Conservation (phyloP, 2,329 filamentous ascomycete genomes). For the Mariannaea sp. region DNA sequence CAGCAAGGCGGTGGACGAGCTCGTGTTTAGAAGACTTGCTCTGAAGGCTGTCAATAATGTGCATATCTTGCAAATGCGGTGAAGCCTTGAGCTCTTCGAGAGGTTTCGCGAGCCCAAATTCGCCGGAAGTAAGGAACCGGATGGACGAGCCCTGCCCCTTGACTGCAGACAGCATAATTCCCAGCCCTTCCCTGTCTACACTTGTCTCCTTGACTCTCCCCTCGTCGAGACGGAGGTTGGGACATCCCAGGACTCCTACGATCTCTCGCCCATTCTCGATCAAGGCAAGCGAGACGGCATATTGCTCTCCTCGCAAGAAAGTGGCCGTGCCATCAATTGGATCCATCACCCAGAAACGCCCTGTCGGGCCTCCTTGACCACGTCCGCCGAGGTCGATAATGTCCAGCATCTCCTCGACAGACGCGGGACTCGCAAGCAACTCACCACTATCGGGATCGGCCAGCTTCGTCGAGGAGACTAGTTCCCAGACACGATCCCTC, state of each 20-base stretch:
- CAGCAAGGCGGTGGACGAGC: constrained; percentile 40
- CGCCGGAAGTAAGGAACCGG: constrained; percentile 32
- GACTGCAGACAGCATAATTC: constrained; percentile 44
- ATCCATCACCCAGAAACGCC: constrained; percentile 65
- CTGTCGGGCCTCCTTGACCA: constrained; percentile 42
- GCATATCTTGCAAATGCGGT: constrained; percentile 28
- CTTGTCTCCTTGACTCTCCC: constrained; percentile 44
- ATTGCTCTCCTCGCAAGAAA: constrained; percentile 65
- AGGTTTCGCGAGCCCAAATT: constrained; percentile 26
- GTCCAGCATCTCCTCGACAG: constrained; percentile 61
- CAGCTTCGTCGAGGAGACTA: constrained; percentile 46
- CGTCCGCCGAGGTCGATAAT: constrained; percentile 63
- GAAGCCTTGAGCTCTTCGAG: constrained; percentile 32
- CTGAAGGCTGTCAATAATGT: constrained; percentile 43
- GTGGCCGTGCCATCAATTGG: constrained; percentile 68
- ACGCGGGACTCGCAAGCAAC: constrained; percentile 46
- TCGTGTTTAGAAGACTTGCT: constrained; percentile 41
- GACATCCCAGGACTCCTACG: constrained; percentile 64
- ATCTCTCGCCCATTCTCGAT: constrained; percentile 61
- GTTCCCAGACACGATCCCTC: constrained; percentile 58
- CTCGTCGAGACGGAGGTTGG: constrained; percentile 55
- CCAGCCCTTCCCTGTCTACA: constrained; percentile 42
- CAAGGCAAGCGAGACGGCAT: constrained; percentile 64
- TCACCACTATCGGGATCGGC: constrained; percentile 20
- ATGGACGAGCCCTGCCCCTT: constrained; percentile 40